A percentile compares a stretch with the other conserved stretches of the same genome.
phyloP scores from a whole-genome alignment of 73 alveolate species.

The Paramecium biaurelia region DNA sequence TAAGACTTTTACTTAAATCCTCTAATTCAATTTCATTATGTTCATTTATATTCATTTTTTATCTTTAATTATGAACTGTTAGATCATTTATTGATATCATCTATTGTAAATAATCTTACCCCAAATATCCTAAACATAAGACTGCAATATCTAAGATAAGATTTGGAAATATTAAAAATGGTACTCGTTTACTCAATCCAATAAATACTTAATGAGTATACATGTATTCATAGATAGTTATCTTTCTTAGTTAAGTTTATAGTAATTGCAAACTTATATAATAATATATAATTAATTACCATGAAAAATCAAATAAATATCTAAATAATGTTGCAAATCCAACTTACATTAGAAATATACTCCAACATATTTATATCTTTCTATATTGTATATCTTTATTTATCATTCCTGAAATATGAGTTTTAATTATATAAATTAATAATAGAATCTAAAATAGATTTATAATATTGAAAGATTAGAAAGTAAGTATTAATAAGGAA shows the following conservation, averaged over 20 bases:
- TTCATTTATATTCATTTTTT: neutral
- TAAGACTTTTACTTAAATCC: neutral
- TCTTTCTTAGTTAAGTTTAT: neutral
- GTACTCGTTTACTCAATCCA: conserved; percentile 24
- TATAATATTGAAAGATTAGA: neutral
- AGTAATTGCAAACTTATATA: neutral
- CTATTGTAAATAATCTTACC: conserved; percentile 20
- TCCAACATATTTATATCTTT: neutral
- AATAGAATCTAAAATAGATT: neutral
- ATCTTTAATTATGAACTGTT: neutral
- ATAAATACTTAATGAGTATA: neutral
- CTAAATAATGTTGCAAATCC: conserved; percentile 26
- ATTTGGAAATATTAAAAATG: neutral
- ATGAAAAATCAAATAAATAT: neutral
- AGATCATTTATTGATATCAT: neutral
- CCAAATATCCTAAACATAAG: conserved; percentile 23
- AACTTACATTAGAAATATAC: neutral
- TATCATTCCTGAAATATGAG: neutral
- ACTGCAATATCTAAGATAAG: neutral
- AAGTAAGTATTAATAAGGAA: neutral
- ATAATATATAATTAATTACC: neutral
- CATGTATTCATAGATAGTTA: neutral
- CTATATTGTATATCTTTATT: neutral
- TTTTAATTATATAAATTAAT: neutral
- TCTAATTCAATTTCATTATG: neutral